Percentiles rank a stretch among this genome's conserved stretches.
phyloP scores from a whole-genome alignment of 345 rosid genomes.

The Cardamine resedifolia region DNA sequence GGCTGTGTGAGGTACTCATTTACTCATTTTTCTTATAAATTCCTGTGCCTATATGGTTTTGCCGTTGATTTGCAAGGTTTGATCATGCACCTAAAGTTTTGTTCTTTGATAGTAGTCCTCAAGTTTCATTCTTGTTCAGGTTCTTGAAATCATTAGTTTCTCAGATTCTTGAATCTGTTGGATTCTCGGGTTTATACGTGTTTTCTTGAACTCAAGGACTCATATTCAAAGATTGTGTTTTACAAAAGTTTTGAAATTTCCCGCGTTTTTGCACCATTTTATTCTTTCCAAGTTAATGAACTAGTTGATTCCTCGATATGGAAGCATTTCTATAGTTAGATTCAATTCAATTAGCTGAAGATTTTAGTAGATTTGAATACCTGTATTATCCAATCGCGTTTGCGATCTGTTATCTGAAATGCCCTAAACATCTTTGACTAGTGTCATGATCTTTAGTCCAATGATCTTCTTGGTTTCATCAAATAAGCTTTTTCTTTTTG shows the following conservation, averaged over 20 bases:
- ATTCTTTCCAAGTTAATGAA: neutral
- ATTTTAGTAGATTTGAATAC: neutral
- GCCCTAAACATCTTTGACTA: neutral
- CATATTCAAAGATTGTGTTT: neutral
- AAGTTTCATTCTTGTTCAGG: conserved; percentile 5
- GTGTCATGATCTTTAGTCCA: neutral
- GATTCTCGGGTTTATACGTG: neutral
- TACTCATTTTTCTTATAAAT: neutral
- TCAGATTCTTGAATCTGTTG: neutral
- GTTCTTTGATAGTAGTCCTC: neutral
- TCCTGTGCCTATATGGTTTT: neutral
- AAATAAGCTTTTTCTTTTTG: neutral
- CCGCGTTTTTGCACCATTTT: neutral
- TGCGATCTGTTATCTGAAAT: neutral
- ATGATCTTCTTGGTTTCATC: neutral
- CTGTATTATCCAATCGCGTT: neutral
- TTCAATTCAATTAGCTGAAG: neutral
- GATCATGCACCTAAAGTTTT: neutral
- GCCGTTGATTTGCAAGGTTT: neutral
- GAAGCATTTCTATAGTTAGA: neutral
- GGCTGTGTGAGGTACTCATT: conserved; percentile 71
- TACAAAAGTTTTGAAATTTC: neutral
- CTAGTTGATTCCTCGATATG: neutral
- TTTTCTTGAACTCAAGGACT: neutral
- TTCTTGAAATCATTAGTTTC: neutral